Evolutionary conservation across 2,329 filamentous ascomycete genomes (phyloP).

Genomic region (Trichoderma asperellum): DNA sequence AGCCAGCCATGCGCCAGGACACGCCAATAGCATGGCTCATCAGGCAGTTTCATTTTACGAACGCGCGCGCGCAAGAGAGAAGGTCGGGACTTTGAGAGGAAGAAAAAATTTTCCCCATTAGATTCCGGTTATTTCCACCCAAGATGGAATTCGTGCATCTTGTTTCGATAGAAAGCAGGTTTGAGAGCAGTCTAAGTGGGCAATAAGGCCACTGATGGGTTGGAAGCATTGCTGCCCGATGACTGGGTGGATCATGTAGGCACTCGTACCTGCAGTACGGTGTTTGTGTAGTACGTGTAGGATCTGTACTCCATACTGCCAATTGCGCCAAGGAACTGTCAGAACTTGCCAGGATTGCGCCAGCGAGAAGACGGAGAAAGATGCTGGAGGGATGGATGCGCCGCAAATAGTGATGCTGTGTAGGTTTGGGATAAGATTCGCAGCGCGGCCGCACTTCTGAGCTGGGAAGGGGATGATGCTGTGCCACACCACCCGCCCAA

Average conservation of each 20-base stretch:
- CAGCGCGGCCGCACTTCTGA: conserved; percentile 25
- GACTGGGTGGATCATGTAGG: conserved; percentile 11
- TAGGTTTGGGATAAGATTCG: conserved; percentile 9
- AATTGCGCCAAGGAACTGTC: not conserved
- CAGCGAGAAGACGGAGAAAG: not conserved
- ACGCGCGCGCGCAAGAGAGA: not conserved
- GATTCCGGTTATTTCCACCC: not conserved
- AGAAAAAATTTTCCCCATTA: not conserved
- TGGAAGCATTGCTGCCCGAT: conserved; percentile 33
- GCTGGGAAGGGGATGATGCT: conserved; percentile 1
- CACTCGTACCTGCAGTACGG: not conserved
- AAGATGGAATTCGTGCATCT: not conserved
- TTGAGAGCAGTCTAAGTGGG: conserved; percentile 15
- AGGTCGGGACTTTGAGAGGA: not conserved
- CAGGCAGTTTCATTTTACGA: not conserved
- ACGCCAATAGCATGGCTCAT: not conserved
- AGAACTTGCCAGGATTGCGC: not conserved
- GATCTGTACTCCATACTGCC: not conserved
- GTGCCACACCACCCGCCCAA: conserved; percentile 19
- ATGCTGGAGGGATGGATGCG: not conserved
- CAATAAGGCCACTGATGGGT: conserved; percentile 8
- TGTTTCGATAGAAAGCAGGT: conserved; percentile 3
- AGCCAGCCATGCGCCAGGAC: not conserved
- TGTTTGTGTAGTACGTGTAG: not conserved
- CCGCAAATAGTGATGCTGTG: not conserved